Evolutionary conservation across 371 early-diverging fungal genomes (phyloP).

Genomic region (Umbelopsis sp.): DNA sequence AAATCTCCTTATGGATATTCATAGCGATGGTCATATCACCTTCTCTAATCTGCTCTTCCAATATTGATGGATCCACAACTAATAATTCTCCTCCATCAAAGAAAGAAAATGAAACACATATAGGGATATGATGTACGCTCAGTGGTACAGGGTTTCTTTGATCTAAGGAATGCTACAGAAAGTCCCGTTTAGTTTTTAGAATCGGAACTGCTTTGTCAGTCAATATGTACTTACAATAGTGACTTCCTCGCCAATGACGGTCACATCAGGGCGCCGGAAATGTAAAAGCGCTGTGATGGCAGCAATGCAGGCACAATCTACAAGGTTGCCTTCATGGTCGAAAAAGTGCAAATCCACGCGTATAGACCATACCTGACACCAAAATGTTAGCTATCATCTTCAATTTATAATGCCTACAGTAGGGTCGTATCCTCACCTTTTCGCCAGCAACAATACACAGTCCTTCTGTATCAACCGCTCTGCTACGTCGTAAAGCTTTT

Average conservation of each 20-base stretch:
- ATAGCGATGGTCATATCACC: slow-evolving; percentile 88
- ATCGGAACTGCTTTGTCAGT: slow-evolving; percentile 2
- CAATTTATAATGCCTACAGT: too few relatives aligned
- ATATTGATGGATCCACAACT: slow-evolving; percentile 83
- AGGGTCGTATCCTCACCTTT: slow-evolving; percentile 53
- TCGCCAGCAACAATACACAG: slow-evolving; percentile 96
- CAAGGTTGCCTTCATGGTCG: slow-evolving; percentile 92
- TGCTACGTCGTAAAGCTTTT: slow-evolving; percentile 79
- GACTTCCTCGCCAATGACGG: slow-evolving; percentile 88
- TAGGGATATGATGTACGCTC: slow-evolving; percentile 92
- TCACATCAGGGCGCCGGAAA: slow-evolving; percentile 93
- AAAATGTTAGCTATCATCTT: not conserved
- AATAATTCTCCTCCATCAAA: slow-evolving; percentile 79
- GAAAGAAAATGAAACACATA: slow-evolving; percentile 90
- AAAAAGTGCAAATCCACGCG: slow-evolving; percentile 90
- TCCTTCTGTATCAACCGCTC: slow-evolving; percentile 95
- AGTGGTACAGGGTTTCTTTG: slow-evolving; percentile 92
- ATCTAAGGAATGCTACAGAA: slow-evolving; percentile 77
- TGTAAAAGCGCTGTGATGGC: slow-evolving; percentile 89
- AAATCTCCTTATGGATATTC: slow-evolving; percentile 91
- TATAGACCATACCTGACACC: slow-evolving; percentile 85
- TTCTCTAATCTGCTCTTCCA: slow-evolving; percentile 84
- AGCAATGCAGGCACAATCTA: slow-evolving; percentile 91
- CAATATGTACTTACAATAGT: slow-evolving; percentile 69
- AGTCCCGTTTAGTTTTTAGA: not conserved